Percentiles rank a stretch among this genome's conserved stretches.
These are phyloP conservation scores for Fusarium hostae DNA, from an alignment of 2,329 filamentous ascomycete genomes.

Conservation along the genomic window DNA sequence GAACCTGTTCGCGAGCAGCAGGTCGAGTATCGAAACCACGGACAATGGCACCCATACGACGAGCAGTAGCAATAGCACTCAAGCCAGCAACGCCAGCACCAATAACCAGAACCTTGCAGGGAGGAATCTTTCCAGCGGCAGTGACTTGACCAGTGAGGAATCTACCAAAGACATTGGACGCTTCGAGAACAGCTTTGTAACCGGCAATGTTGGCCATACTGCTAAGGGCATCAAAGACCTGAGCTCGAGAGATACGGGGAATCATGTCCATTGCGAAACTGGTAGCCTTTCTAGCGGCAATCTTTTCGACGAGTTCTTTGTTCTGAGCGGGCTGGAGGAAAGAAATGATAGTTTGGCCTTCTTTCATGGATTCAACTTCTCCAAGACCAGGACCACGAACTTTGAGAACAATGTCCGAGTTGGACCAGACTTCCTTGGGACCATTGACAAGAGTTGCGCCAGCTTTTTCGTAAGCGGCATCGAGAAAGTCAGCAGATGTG, in stretches of 20 bases:
- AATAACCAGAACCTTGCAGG: conserved; percentile 90
- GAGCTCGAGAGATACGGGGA: conserved; percentile 87
- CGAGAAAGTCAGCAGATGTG: conserved; percentile 77
- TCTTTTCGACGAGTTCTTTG: conserved; percentile 76
- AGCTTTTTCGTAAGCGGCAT: conserved; percentile 79
- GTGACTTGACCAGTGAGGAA: conserved; percentile 92
- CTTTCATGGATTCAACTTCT: conserved; percentile 75
- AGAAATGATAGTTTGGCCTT: conserved; percentile 80
- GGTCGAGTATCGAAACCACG: conserved; percentile 90
- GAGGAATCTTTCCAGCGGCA: conserved; percentile 89
- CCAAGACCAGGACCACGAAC: conserved; percentile 78
- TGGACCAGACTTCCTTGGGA: conserved; percentile 74
- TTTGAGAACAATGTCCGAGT: conserved; percentile 84
- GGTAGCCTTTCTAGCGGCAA: conserved; percentile 77
- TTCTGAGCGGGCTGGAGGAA: conserved; percentile 88
- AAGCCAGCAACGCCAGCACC: conserved; percentile 90
- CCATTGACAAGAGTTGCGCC: conserved; percentile 81
- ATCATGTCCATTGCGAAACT: conserved; percentile 94
- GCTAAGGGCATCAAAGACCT: conserved; percentile 88
- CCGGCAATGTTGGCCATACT: conserved; percentile 96
- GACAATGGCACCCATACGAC: conserved; percentile 88
- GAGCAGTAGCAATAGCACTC: conserved; percentile 87
- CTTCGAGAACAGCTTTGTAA: conserved; percentile 91
- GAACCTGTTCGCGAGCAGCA: conserved; percentile 89
- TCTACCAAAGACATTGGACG: conserved; percentile 87